Conservation (phyloP, 2,329 filamentous ascomycete species). For the Colletotrichum shisoi region DNA sequence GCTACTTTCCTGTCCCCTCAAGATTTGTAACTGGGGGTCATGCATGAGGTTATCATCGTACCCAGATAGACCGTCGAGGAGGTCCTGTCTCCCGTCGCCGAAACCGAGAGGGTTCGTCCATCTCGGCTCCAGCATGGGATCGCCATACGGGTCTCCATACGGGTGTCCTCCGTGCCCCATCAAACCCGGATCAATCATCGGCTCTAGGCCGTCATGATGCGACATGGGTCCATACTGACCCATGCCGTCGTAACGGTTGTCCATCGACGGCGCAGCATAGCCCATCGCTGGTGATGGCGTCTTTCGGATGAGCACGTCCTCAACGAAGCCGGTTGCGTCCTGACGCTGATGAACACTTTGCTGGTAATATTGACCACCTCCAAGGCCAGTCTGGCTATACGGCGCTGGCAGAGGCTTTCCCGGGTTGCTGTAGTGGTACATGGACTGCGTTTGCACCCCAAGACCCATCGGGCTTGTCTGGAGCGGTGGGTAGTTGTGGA, state of each 20-base stretch:
- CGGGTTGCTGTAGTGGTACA: conserved; percentile 38
- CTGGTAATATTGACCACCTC: conserved; percentile 50
- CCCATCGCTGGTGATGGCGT: conserved; percentile 47
- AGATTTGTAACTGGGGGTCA: conserved; percentile 42
- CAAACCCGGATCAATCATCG: conserved; percentile 39
- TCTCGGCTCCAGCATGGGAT: conserved; percentile 35
- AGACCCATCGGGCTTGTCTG: conserved; percentile 37
- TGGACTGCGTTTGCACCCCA: conserved; percentile 35
- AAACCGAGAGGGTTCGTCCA: conserved; percentile 36
- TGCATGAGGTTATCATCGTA: conserved; percentile 41
- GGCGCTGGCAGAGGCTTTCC: conserved; percentile 49
- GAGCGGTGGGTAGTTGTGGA: conserved; percentile 32
- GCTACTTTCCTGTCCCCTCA: conserved; percentile 47
- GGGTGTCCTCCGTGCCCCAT: conserved; percentile 35
- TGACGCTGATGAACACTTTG: conserved; percentile 46
- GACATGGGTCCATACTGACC: conserved; percentile 36
- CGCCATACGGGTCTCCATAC: conserved; percentile 34
- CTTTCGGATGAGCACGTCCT: conserved; percentile 48
- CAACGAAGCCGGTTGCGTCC: conserved; percentile 42
- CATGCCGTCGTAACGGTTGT: conserved; percentile 37
- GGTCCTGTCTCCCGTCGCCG: conserved; percentile 31
- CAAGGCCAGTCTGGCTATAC: conserved; percentile 48
- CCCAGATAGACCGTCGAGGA: conserved; percentile 38
- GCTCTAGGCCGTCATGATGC: conserved; percentile 40
- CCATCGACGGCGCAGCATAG: conserved; percentile 31